Percentiles rank a stretch among this genome's conserved stretches.
Evolutionary conservation across 768 basidiomycete genomes (phyloP).

Genomic region (Russula vinacea): DNA sequence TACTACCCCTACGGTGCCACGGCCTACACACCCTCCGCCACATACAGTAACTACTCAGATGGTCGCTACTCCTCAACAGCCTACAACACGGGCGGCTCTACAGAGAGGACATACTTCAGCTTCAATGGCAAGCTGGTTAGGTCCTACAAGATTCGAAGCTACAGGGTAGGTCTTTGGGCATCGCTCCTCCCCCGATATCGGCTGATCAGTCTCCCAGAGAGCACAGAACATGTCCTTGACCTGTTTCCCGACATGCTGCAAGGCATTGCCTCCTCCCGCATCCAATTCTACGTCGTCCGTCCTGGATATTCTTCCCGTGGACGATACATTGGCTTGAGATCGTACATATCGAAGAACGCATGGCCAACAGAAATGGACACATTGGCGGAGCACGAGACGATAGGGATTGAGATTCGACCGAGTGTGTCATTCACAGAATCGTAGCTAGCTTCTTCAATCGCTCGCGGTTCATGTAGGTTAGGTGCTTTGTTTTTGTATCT

Average conservation of each 20-base stretch:
- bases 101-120: constrained; percentile 20
- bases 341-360: constrained; percentile 16
- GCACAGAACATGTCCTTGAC: constrained; percentile 18
- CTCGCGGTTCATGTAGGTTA: constrained; percentile 4
- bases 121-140: constrained; percentile 19
- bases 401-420: constrained; percentile 13
- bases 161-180: constrained; percentile 15
- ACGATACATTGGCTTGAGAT: constrained; percentile 12
- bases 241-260: constrained; percentile 16
- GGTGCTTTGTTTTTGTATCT: neutral
- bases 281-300: constrained; percentile 25
- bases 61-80: neutral
- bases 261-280: constrained; percentile 23
- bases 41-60: neutral
- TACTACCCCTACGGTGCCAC: constrained; percentile 13
- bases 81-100: neutral
- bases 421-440: constrained; percentile 20
- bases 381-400: constrained; percentile 11
- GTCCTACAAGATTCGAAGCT: constrained; percentile 13
- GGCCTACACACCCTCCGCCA: neutral
- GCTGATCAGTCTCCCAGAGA: neutral
- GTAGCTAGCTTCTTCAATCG: constrained; percentile 24
- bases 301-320: constrained; percentile 1
- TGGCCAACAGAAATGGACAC: constrained; percentile 13
- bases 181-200: neutral